Conservation (phyloP, 1,139 yeast genomes). For the Nakaseomyces uthaithaninus region DNA sequence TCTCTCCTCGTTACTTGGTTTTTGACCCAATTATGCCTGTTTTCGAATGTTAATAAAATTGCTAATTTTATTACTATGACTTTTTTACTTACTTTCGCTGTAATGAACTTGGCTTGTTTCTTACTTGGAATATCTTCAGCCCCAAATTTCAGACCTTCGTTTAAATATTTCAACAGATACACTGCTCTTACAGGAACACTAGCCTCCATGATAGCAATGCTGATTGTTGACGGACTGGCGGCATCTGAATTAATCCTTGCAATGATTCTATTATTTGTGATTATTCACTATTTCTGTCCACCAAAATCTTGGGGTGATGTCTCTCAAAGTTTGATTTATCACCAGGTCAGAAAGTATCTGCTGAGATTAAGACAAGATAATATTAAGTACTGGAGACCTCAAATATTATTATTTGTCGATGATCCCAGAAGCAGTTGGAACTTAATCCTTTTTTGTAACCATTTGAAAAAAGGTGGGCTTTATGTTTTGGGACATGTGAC, state of each 20-base stretch:
- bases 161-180: slow-evolving; percentile 70
- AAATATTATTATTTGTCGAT: slow-evolving; percentile 75
- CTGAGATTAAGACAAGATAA: slow-evolving; percentile 78
- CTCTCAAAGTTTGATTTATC: slow-evolving; percentile 86
- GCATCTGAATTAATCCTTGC: slow-evolving; percentile 70
- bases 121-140: slow-evolving; percentile 82
- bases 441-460: slow-evolving; percentile 86
- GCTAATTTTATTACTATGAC: slow-evolving; percentile 97
- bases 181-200: slow-evolving; percentile 76
- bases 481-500: slow-evolving; percentile 89
- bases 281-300: slow-evolving; percentile 84
- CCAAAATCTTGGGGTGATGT: slow-evolving; percentile 98
- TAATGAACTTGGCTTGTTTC: slow-evolving; percentile 88
- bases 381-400: slow-evolving; percentile 97
- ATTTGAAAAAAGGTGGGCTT: slow-evolving; percentile 87
- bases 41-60: slow-evolving; percentile 86
- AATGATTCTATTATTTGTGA: slow-evolving; percentile 54
- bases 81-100: slow-evolving; percentile 87
- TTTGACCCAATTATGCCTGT: slow-evolving; percentile 71
- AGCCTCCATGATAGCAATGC: slow-evolving; percentile 74
- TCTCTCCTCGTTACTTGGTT: slow-evolving; percentile 72
- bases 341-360: slow-evolving; percentile 87
- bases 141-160: slow-evolving; percentile 93
- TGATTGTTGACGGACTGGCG: slow-evolving; percentile 83
- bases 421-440: slow-evolving; percentile 90